Percentiles rank a stretch among this genome's conserved stretches.
These are phyloP conservation scores for Trametes versicolor DNA, from an alignment of 1,284 basidiomycete species.

Conservation along the genomic window DNA sequence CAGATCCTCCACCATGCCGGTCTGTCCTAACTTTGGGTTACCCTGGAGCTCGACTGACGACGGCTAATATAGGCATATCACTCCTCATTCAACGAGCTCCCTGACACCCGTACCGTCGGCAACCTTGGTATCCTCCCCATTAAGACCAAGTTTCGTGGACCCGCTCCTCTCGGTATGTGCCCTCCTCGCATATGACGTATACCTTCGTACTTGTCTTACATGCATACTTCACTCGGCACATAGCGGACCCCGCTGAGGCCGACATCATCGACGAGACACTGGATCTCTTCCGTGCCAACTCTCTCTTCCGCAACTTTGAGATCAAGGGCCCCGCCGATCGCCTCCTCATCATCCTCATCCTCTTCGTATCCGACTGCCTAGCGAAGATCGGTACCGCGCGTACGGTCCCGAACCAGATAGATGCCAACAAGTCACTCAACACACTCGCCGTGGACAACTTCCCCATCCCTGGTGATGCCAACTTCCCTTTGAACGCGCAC, in stretches of 20 bases:
- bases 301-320: constrained; percentile 99
- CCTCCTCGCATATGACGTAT: background rate
- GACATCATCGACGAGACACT: constrained; percentile 98
- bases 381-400: constrained; percentile 82
- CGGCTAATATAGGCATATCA: constrained; percentile 85
- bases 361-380: constrained; percentile 98
- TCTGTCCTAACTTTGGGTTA: constrained; percentile 46
- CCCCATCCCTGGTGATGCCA: constrained; percentile 95
- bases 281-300: constrained; percentile 98
- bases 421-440: constrained; percentile 90
- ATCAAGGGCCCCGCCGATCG: constrained; percentile 99
- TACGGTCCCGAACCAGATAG: constrained; percentile 78
- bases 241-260: constrained; percentile 80
- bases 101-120: constrained; percentile 85
- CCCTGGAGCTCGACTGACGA: background rate
- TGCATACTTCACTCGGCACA: background rate
- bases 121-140: constrained; percentile 94
- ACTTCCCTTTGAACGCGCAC: constrained; percentile 93
- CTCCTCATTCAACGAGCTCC: constrained; percentile 91
- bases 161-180: constrained; percentile 82
- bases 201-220: constrained; percentile 24
- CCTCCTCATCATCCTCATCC: constrained; percentile 95
- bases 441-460: constrained; percentile 95
- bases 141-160: constrained; percentile 90
- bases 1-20: constrained; percentile 59